A percentile compares a stretch with the other conserved stretches of the same genome.
Conservation (phyloP, 1,139 yeast genomes). For the Barnettozyma hawaiiensis region DNA sequence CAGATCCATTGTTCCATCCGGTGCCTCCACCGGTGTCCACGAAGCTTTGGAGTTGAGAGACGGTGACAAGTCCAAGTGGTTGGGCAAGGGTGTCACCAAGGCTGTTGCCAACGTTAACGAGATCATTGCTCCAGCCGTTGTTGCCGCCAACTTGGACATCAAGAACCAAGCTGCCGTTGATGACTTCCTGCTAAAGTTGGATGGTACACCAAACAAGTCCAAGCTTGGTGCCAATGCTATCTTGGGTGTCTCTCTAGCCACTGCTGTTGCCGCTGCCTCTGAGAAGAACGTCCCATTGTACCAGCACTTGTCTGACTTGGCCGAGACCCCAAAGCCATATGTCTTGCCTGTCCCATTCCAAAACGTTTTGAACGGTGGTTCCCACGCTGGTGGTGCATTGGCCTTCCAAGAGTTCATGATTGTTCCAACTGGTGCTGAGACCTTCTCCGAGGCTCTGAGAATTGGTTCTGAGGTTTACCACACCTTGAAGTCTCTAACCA, state of each 20-base stretch:
- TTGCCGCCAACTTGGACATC: constrained; percentile 69
- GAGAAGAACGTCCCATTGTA: constrained; percentile 82
- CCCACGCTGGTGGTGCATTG: constrained; percentile 98
- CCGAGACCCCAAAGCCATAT: constrained; percentile 62
- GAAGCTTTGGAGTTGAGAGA: constrained; percentile 96
- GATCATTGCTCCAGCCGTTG: constrained; percentile 81
- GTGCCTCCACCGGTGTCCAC: constrained; percentile 93
- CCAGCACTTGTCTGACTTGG: constrained; percentile 71
- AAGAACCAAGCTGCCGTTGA: constrained; percentile 76
- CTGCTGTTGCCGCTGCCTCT: constrained; percentile 93
- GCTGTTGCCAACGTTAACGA: constrained; percentile 91
- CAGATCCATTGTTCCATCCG: constrained; percentile 95
- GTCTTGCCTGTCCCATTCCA: constrained; percentile 95
- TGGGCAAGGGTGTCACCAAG: constrained; percentile 90
- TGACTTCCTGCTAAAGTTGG: constrained; percentile 68
- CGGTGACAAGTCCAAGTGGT: constrained; percentile 89
- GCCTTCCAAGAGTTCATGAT: constrained; percentile 99
- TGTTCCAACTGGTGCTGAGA: constrained; percentile 82
- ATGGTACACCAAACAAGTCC: constrained; percentile 92
- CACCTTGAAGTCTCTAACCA: constrained; percentile 82
- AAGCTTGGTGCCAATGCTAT: constrained; percentile 95
- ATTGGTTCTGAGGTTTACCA: constrained; percentile 97
- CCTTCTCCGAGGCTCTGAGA: constrained; percentile 91
- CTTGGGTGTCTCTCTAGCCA: constrained; percentile 91
- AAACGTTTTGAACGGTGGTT: constrained; percentile 97